These are phyloP conservation scores for Mycosarcoma mackinlayi DNA, from an alignment of 1,284 basidiomycete species.

Conservation along the genomic window DNA sequence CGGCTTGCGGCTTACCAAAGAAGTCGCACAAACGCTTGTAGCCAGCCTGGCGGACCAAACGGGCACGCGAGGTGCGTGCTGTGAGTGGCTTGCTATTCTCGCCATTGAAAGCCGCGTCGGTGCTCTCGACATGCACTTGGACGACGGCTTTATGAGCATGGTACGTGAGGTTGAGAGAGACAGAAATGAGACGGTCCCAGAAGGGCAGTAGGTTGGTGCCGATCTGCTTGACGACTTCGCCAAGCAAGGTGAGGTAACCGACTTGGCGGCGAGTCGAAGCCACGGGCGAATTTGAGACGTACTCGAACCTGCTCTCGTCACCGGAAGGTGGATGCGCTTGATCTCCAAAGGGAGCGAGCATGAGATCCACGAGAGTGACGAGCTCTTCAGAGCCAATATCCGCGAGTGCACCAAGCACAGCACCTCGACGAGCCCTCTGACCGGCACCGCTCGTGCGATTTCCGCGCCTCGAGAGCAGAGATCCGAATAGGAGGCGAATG, in stretches of 20 bases:
- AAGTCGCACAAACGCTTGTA: constrained; percentile 89
- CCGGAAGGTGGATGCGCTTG: constrained; percentile 36
- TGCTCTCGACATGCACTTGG: constrained; percentile 25
- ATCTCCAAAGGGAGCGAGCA: constrained; percentile 81
- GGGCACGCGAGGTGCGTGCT: constrained; percentile 34
- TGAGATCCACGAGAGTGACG: constrained; percentile 82
- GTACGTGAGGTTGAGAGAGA: constrained; percentile 56
- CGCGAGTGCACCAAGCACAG: constrained; percentile 80
- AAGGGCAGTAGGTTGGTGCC: constrained; percentile 44
- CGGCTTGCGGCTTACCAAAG: constrained; percentile 73
- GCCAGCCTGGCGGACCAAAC: constrained; percentile 80
- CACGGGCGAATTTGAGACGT: constrained; percentile 34
- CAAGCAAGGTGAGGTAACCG: constrained; percentile 69
- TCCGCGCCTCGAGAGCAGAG: constrained; percentile 85
- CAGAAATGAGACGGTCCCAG: constrained; percentile 56
- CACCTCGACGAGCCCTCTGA: constrained; percentile 73
- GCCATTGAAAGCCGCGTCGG: background rate
- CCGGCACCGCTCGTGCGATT: constrained; percentile 75
- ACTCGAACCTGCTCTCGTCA: constrained; percentile 34
- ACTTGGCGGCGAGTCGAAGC: constrained; percentile 53
- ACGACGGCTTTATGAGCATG: constrained; percentile 47
- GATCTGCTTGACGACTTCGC: constrained; percentile 64
- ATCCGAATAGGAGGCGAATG: constrained; percentile 85
- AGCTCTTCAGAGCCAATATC: constrained; percentile 82
- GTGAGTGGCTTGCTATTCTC: constrained; percentile 21